Conservation (phyloP, 2,329 filamentous ascomycete genomes). For the Scopulariopsis brevicaulis region DNA sequence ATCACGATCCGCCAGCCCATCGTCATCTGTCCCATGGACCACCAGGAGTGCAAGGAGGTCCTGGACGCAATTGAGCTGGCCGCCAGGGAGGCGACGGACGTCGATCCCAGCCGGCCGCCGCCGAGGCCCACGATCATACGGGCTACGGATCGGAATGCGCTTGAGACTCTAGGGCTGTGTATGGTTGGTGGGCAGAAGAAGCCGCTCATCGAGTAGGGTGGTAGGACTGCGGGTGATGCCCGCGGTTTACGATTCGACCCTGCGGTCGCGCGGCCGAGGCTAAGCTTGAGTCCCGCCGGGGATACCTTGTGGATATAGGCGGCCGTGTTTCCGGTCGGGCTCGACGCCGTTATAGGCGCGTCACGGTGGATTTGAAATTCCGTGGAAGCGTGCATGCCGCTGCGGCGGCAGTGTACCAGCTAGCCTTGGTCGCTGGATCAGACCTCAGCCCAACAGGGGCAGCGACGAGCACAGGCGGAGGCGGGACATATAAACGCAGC, state of each 20-base stretch:
- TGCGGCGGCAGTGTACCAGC: no score
- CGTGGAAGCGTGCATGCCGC: no score
- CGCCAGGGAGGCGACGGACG: conserved; percentile 79
- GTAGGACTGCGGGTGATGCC: background rate
- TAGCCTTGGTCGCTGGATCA: no score
- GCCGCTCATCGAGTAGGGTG: conserved; percentile 45
- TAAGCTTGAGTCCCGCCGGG: no score
- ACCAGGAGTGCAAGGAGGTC: conserved; percentile 92
- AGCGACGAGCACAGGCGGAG: no score
- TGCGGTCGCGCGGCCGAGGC: no score
- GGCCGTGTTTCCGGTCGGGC: no score
- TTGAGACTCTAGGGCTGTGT: conserved; percentile 51
- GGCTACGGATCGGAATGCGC: conserved; percentile 58
- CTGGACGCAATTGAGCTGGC: conserved; percentile 98
- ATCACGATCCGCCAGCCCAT: conserved; percentile 85
- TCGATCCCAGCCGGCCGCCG: conserved; percentile 81
- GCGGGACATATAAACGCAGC: no score
- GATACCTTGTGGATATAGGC: no score
- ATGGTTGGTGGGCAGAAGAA: conserved; percentile 54
- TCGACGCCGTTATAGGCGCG: no score
- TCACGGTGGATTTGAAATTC: no score
- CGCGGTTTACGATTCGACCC: background rate
- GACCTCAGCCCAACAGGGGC: no score
- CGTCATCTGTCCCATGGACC: conserved; percentile 89
- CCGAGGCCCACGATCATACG: conserved; percentile 74